Evolutionary conservation across 371 early-diverging fungal genomes (phyloP).

Genomic region (Mortierella sp.): DNA sequence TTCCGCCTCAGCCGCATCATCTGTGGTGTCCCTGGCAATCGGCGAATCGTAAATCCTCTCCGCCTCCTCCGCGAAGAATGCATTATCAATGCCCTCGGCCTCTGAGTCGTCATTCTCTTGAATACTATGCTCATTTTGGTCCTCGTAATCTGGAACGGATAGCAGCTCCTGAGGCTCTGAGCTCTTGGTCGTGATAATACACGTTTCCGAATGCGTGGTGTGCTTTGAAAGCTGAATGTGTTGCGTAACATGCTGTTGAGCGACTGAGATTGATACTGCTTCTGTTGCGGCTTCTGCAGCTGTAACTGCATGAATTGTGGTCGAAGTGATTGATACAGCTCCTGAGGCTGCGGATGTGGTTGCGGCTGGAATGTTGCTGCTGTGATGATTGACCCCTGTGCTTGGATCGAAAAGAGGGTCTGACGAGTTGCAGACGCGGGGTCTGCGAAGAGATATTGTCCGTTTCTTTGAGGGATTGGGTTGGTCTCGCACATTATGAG

Average conservation of each 20-base stretch:
- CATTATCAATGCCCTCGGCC: not conserved
- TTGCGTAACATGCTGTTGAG: constrained; percentile 9
- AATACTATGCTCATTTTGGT: constrained; percentile 18
- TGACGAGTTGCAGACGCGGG: constrained; percentile 7
- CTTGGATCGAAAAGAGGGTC: constrained; percentile 1
- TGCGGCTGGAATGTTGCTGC: not conserved
- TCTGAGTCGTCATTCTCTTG: constrained; percentile 10
- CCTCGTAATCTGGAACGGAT: constrained; percentile 18
- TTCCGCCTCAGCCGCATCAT: constrained; percentile 8
- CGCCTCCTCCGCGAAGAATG: not conserved
- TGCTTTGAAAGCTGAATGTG: not conserved
- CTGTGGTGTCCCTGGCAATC: not conserved
- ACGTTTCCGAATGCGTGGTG: not conserved
- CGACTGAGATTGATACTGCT: not conserved
- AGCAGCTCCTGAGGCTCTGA: not conserved
- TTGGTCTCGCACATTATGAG: constrained; percentile 8
- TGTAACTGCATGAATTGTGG: not conserved
- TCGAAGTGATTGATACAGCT: not conserved
- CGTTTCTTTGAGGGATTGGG: constrained; percentile 24
- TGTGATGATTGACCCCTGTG: not conserved
- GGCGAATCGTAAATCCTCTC: not conserved
- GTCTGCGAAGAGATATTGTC: constrained; percentile 32
- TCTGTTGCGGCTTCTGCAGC: not conserved
- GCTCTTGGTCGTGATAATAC: not conserved
- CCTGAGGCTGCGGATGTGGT: constrained; percentile 2